Base-by-base conservation (phyloP, 768 basidiomycete genomes). In the Neoboletus magnificus region DNA sequence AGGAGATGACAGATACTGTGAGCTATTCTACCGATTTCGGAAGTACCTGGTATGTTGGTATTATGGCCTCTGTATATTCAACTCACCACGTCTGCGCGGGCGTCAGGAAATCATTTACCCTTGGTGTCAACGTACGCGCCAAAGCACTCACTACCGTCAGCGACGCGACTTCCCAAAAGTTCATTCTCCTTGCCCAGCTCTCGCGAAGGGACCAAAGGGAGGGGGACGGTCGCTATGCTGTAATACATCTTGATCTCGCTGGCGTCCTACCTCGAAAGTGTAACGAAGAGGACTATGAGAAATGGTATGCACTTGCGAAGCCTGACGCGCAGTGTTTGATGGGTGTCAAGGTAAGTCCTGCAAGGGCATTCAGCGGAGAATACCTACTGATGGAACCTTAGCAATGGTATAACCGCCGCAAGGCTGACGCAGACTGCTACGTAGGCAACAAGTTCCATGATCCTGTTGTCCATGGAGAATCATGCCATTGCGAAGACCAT, bases 131-230 rank as follows among this genome's bases (percentile, higher is more conserved):
- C 29, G 58, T 98, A 5, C 85, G 87, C 22, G 86, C 91, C 0
- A 79, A 83, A 9, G 84, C 84, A 0, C 75, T 99, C n/a, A 85
- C 89, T 40, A 97, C 93, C 4, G 81, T 98, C 6, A 91, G 93
- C 0, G 97, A 99, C 62, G 93, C 93, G 13, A 98, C 97, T 0
- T 95, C 93, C 0, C 96, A 97, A 68, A 98, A 96, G 72, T 98
- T 98, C 76, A 67, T 98, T 10, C 77, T 99, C 9, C 79, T 97
- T 25, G 97, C 89, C 5, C 86, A 88, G 56, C 78, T 93, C 13
- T 74, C 82, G 2, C 82, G 85, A 22, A 71, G 77, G 13, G 85
- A 91, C 50, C 76, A 82, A 62, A 75, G 69, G 29, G 66, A 71
- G n/a, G 73, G 73, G 0, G 67, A 78, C 1, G 85, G 86, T 11